A percentile compares a stretch with the other conserved stretches of the same genome.
These are phyloP conservation scores for Solanum dulcamara DNA, from an alignment of 257 asterid genomes.

Conservation along the genomic window DNA sequence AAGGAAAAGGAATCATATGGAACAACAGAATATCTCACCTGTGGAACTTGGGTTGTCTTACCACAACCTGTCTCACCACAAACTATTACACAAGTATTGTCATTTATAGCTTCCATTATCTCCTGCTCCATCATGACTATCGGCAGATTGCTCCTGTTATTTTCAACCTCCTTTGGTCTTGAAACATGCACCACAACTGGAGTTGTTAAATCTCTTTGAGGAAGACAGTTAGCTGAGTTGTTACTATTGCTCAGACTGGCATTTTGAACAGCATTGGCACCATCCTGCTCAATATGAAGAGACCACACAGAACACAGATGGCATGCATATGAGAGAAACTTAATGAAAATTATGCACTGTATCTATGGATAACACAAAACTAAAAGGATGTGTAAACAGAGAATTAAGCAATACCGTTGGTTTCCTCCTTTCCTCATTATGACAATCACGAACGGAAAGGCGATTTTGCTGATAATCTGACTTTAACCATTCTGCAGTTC, in stretches of 20 bases:
- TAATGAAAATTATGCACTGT: background rate
- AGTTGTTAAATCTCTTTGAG: slow-evolving; percentile 18
- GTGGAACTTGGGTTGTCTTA: slow-evolving; percentile 98
- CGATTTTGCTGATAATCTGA: slow-evolving; percentile 15
- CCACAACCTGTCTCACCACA: slow-evolving; percentile 99
- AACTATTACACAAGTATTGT: slow-evolving; percentile 55
- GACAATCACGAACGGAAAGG: slow-evolving; percentile 2
- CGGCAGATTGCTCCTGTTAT: slow-evolving; percentile 66
- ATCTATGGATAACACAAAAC: background rate
- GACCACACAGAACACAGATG: background rate
- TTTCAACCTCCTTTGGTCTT: slow-evolving; percentile 70
- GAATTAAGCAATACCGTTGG: slow-evolving; percentile 23
- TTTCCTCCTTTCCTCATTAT: slow-evolving; percentile 9
- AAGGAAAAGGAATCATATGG: background rate
- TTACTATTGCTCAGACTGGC: slow-evolving; percentile 7
- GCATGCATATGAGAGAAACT: background rate
- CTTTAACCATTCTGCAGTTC: slow-evolving; percentile 6
- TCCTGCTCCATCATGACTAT: slow-evolving; percentile 98
- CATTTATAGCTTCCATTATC: slow-evolving; percentile 86
- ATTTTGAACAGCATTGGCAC: slow-evolving; percentile 10
- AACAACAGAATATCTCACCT: slow-evolving; percentile 37
- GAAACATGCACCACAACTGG: slow-evolving; percentile 62
- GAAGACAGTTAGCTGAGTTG: slow-evolving; percentile 8
- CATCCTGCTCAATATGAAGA: slow-evolving; percentile 24
- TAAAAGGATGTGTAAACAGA: background rate